Percentiles rank a stretch among this genome's conserved stretches.
phyloP scores from a whole-genome alignment of 1,139 yeast genomes.

The Candida labiduridarum region DNA sequence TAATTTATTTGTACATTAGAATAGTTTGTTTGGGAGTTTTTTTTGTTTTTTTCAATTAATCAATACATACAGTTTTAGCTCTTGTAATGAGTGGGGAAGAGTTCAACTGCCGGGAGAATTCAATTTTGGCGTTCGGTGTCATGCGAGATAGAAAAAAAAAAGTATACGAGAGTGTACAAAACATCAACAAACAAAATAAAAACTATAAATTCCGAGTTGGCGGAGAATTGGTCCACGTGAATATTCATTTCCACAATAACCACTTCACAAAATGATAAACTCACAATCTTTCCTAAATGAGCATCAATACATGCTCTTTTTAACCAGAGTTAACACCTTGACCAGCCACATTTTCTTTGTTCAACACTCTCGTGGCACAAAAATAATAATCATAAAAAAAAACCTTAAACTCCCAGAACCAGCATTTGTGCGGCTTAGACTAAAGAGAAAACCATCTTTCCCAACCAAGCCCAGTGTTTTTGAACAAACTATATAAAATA shows the following conservation, averaged over 20 bases:
- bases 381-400: no score
- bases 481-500: no score
- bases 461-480: no score
- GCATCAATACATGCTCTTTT: not conserved
- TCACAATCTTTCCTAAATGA: no score
- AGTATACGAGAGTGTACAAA: not conserved
- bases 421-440: constrained; percentile 2
- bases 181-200: not conserved
- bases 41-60: not conserved
- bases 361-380: not conserved
- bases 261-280: no score
- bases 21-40: not conserved
- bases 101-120: no score
- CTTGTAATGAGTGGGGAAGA: no score
- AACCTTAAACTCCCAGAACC: not conserved
- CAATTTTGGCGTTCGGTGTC: not conserved
- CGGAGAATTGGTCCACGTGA: no score
- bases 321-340: not conserved
- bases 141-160: no score
- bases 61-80: not conserved
- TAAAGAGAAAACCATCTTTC: no score
- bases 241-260: no score
- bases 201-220: not conserved
- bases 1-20: constrained; percentile 1
- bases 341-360: not conserved